Evolutionary conservation across 148 eudicot genomes (phyloP).

Genomic region (Simmondsia chinensis): DNA sequence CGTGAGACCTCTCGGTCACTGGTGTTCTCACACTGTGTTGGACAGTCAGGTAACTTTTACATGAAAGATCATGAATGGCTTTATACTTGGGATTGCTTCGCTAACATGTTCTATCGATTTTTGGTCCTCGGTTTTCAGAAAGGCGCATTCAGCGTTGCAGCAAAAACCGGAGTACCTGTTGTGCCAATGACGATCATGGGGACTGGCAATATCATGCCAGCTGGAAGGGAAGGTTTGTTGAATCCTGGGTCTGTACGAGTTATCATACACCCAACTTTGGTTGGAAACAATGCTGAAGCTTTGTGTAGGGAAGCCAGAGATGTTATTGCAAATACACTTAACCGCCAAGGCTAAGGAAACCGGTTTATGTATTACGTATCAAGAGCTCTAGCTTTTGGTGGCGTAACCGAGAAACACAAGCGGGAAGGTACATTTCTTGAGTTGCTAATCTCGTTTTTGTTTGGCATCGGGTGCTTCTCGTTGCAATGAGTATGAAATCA

Average conservation of each 20-base stretch:
- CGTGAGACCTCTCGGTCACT: no score
- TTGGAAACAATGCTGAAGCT: slow-evolving; percentile 49
- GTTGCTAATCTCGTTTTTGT: no score
- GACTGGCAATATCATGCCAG: slow-evolving; percentile 90
- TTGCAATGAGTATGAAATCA: no score
- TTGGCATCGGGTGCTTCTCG: no score
- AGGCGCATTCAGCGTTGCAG: slow-evolving; percentile 96
- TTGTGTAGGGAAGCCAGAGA: slow-evolving; percentile 63
- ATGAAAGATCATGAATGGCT: no score
- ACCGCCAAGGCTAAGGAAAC: slow-evolving; percentile 25
- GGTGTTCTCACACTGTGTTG: no score
- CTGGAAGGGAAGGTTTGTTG: slow-evolving; percentile 59
- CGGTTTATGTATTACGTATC: no score
- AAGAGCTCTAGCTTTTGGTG: no score
- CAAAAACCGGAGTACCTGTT: slow-evolving; percentile 72
- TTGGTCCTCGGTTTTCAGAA: slow-evolving; percentile 36
- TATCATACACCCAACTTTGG: slow-evolving; percentile 56
- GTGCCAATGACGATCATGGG: slow-evolving; percentile 86
- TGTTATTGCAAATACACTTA: slow-evolving; percentile 49
- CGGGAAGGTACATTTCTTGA: no score
- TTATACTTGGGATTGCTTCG: no score
- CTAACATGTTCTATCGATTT: not conserved
- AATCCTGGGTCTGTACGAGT: slow-evolving; percentile 70
- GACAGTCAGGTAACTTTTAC: no score
- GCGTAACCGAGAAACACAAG: no score